Percentiles rank a stretch among this genome's conserved stretches.
phyloP scores from a whole-genome alignment of 306 rosid species.

The Trichosanthes truncata region DNA sequence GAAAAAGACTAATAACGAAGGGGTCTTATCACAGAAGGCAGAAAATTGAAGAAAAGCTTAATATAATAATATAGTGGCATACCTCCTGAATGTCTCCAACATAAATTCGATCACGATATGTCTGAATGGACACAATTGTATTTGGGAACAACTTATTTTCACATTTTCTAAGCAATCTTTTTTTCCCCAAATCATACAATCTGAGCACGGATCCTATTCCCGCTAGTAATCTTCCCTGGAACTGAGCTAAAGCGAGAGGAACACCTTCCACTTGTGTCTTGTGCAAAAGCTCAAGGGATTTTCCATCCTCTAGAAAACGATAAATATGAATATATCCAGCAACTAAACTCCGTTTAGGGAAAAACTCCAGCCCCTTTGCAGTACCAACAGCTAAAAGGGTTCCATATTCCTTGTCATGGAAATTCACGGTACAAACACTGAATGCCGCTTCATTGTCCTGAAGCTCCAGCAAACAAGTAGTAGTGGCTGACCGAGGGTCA shows the following conservation, averaged over 20 bases:
- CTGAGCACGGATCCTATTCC: constrained; percentile 89
- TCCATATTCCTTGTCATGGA: constrained; percentile 92
- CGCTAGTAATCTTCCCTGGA: constrained; percentile 94
- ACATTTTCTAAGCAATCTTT: constrained; percentile 72
- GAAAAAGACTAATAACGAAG: neutral
- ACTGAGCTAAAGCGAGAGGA: constrained; percentile 85
- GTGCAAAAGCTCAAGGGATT: constrained; percentile 82
- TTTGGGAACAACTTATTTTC: constrained; percentile 94
- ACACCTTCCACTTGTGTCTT: constrained; percentile 96
- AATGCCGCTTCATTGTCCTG: constrained; percentile 96
- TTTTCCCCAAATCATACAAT: constrained; percentile 90
- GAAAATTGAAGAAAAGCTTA: constrained; percentile 1
- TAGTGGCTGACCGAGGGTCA: constrained; percentile 71
- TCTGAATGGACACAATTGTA: constrained; percentile 66
- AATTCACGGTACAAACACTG: constrained; percentile 84
- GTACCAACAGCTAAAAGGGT: constrained; percentile 96
- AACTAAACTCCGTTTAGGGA: constrained; percentile 51
- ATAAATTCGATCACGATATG: constrained; percentile 84
- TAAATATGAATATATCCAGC: constrained; percentile 88
- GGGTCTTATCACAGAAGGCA: neutral
- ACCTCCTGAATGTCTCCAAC: constrained; percentile 98
- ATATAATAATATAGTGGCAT: constrained; percentile 15
- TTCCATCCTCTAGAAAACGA: constrained; percentile 88
- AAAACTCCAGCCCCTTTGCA: constrained; percentile 85
- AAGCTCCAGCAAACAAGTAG: constrained; percentile 91